Base-by-base conservation (phyloP, 352 stramenopile species). In the Plasmopara halstedii region DNA sequence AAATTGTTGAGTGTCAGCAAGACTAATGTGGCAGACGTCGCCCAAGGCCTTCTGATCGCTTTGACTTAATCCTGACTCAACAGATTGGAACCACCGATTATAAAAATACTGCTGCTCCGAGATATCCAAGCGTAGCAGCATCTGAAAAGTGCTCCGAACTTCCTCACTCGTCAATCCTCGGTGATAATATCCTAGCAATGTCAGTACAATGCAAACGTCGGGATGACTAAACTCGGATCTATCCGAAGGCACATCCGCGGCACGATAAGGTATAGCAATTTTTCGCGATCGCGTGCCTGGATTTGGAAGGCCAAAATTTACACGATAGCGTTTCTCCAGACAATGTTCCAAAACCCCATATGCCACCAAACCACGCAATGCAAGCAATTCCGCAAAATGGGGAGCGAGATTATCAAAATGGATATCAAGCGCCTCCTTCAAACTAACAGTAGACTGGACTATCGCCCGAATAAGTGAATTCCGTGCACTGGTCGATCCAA, bases 211-310 rank as follows among this genome's bases (percentile, higher is more conserved):
- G 15, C 73, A 75, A 23, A 86, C 72, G 48, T 95, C 84, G 9
- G 85, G 88, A 40, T 96, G 86, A 32, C 77, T 86, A 62, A 94
- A 96, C 51, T 97, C 88, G 3, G 75, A 77, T 2, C 84, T 62
- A 21, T 90, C 68, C 4, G 77, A 70, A 6, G 85, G 86, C 8
- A 91, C 80, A 56, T 95, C 83, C 3, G 80, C 80, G 13, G 75
- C 84, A 46, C 73, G 65, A 46, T 94, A 96, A n/a, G 85, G 88
- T 13, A 97, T 84, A 3, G 82, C 85, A 21, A 96, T 65, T 14
- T 67, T 62, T 51, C 94, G 95, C 0, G 3, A 36, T 25, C 82
- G 75, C 0, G 63, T 55, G 2, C 53, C 52, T 25, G 47, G 40
- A 6, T 58, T 26, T 9, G 70, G 59, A 37, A 95, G 57, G 1